Percentiles rank a stretch among this genome's conserved stretches.
Conservation (phyloP, 495 filamentous ascomycete species). For the Apodospora peruviana region DNA sequence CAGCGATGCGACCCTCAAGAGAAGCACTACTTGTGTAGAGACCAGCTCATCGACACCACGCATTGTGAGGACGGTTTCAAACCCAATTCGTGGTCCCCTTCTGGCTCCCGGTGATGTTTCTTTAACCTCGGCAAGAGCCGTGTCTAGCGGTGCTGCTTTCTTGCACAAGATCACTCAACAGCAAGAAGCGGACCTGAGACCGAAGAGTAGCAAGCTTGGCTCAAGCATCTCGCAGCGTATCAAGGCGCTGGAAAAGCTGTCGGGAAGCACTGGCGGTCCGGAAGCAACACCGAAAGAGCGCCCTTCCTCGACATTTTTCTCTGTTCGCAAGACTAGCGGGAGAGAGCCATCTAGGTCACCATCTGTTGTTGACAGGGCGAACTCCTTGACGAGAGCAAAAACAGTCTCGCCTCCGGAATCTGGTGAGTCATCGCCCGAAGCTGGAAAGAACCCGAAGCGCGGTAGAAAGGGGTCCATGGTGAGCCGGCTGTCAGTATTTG, state of each 20-base stretch:
- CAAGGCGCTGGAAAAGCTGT: constrained; percentile 77
- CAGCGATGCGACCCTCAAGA: constrained; percentile 27
- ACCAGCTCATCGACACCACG: constrained; percentile 15
- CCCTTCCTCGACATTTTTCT: constrained; percentile 45
- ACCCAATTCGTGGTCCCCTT: constrained; percentile 38
- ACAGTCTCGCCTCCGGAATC: constrained; percentile 37
- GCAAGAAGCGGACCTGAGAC: constrained; percentile 38
- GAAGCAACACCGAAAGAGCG: constrained; percentile 22
- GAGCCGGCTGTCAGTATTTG: constrained; percentile 43
- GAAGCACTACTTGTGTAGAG: constrained; percentile 18
- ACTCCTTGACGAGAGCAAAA: constrained; percentile 26
- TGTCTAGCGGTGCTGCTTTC: constrained; percentile 42
- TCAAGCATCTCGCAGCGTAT: constrained; percentile 87
- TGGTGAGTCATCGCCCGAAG: constrained; percentile 39
- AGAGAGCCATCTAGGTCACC: constrained; percentile 38
- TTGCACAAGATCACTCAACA: constrained; percentile 44
- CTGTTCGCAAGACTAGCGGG: constrained; percentile 41
- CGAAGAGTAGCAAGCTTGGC: constrained; percentile 76
- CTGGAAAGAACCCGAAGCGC: constrained; percentile 14
- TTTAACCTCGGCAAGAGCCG: constrained; percentile 35
- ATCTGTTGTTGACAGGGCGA: constrained; percentile 40
- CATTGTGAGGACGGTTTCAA: constrained; percentile 40
- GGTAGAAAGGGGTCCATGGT: constrained; percentile 40
- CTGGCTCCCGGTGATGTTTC: constrained; percentile 34
- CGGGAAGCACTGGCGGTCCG: constrained; percentile 30